Evolutionary conservation across 306 rosid species (phyloP), one percentile per base, ranked within the genome.

Genomic region (Chamaecrista fasciculata): DNA sequence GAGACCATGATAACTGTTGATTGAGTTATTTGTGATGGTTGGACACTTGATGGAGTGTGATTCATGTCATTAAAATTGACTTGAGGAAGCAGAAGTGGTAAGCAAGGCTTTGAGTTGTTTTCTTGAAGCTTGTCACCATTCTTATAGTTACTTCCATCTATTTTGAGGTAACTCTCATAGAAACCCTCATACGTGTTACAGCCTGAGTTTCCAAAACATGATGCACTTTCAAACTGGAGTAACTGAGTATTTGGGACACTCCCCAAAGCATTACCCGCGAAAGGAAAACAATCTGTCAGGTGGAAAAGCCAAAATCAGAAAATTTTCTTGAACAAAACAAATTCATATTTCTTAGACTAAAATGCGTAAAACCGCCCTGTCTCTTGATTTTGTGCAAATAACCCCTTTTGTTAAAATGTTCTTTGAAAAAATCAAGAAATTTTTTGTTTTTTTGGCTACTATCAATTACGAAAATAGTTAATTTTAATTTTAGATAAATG

Each of bases 1-100:
- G 98, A 89, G 71, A 83, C 70, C 96, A 83, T 86, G 78, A 87
- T 80, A 67, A 92, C 86, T 29, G 95, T 81, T 21, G 97, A 83
- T 68, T 87, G 87, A 62, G 74, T 82, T 58, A 60, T 72, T 40
- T 73, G 81, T 11, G 48, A 20, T 11, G 75, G 9, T 42, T 64
- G 69, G 67, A 78, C 51, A 77, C 52, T 76, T 7, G 73, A 16
- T 26, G 76, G 36, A 26, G 79, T 31, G 43, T 67, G 80, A 57
- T 63, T 66, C 78, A 60, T 82, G 81, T 80, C 87, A 74, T 77
- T 77, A 49, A 47, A 73, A 67, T 62, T 62, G 67, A 40, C 61
- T 21, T 82, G 23, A 48, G 84, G 72, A 81, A 75, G 73, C 55
- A 77, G 47, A 48, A 80, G 65, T 61, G 84, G 81, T 26, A 67